These are phyloP conservation scores for Dunaliella primolecta DNA, from an alignment of 139 green algal species.

Conservation along the genomic window DNA sequence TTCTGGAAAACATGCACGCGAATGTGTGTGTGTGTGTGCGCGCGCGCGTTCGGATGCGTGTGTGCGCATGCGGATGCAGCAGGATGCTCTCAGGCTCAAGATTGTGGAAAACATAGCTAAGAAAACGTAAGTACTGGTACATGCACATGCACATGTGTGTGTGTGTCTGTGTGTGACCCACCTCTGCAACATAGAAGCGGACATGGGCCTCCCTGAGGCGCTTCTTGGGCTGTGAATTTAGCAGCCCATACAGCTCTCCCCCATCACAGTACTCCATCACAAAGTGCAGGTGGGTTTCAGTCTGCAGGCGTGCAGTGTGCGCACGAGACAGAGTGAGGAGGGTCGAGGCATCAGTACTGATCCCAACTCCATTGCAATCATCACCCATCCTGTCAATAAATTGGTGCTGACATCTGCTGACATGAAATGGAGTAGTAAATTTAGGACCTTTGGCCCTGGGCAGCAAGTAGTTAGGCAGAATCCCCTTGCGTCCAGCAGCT, in stretches of 20 bases:
- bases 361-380: too few relatives aligned
- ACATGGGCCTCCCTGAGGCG: conserved; percentile 73
- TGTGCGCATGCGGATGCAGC: not conserved
- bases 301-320: not conserved
- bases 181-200: conserved; percentile 88
- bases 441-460: too few relatives aligned
- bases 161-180: not conserved
- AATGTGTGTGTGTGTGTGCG: not conserved
- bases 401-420: too few relatives aligned
- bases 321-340: too few relatives aligned
- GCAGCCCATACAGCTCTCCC: conserved; percentile 70
- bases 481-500: too few relatives aligned
- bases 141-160: conserved; percentile 29
- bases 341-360: too few relatives aligned
- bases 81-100: conserved; percentile 98
- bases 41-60: not conserved
- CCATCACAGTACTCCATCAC: conserved; percentile 76
- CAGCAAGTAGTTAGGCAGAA: too few relatives aligned
- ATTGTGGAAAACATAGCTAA: conserved; percentile 94
- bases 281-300: conserved; percentile 85
- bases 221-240: conserved; percentile 66
- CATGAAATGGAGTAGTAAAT: too few relatives aligned
- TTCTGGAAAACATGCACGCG: conserved; percentile 84
- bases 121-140: conserved; percentile 96
- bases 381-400: too few relatives aligned